Percentiles rank a stretch among this genome's conserved stretches.
phyloP scores from a whole-genome alignment of 768 basidiomycete species.

The Amanita molliuscula region DNA sequence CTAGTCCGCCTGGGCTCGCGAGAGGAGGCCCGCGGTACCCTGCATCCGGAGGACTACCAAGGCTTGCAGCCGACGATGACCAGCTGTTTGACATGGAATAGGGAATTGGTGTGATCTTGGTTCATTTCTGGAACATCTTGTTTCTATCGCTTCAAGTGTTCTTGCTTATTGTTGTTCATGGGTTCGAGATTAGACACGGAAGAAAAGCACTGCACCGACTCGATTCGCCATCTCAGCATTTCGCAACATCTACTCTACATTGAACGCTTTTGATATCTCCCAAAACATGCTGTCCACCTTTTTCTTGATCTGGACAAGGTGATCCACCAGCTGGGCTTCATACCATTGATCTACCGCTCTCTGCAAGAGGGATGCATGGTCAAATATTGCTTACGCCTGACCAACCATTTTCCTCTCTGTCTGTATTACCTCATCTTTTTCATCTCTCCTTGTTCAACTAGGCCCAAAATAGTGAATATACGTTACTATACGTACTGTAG shows the following conservation, averaged over 20 bases:
- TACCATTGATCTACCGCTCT: background rate
- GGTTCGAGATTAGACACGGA: background rate
- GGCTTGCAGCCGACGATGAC: slow-evolving; percentile 1
- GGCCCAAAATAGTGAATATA: background rate
- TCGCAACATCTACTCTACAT: background rate
- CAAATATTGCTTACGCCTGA: background rate
- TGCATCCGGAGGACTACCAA: background rate
- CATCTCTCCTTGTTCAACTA: background rate
- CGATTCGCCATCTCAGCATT: background rate
- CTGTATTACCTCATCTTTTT: background rate
- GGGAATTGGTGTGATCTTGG: background rate
- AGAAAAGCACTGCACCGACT: background rate
- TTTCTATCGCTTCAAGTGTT: background rate
- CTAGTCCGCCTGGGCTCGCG: background rate
- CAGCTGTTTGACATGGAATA: slow-evolving; percentile 5
- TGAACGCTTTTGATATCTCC: background rate
- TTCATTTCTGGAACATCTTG: slow-evolving; percentile 1
- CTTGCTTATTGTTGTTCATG: background rate
- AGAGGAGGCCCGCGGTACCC: background rate
- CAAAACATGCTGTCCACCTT: background rate
- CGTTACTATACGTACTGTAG: background rate
- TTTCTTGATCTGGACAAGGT: background rate
- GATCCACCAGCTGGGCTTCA: too few relatives aligned
- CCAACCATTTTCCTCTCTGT: background rate
- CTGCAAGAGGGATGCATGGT: background rate